Evolutionary conservation across 2,329 filamentous ascomycete genomes (phyloP).

Genomic region (Colletotrichum spinosum): DNA sequence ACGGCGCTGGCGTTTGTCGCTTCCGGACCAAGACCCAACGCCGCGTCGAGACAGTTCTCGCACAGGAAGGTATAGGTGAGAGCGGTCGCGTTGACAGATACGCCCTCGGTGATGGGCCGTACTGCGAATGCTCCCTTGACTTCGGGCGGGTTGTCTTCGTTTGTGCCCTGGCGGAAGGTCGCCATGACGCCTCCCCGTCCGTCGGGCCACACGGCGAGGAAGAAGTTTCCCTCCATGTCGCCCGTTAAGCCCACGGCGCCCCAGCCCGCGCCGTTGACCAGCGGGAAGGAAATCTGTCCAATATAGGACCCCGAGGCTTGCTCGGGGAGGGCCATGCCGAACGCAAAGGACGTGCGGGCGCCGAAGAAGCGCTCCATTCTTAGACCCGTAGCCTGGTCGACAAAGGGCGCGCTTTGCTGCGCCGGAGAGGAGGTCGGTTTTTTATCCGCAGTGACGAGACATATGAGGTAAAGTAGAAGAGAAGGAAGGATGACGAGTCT

Average conservation of each 20-base stretch:
- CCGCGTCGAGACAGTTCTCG: constrained; percentile 47
- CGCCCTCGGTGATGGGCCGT: constrained; percentile 54
- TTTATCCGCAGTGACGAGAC: constrained; percentile 19
- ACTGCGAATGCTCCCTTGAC: constrained; percentile 54
- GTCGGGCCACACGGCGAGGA: constrained; percentile 58
- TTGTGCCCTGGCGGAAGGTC: constrained; percentile 56
- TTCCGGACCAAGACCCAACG: constrained; percentile 44
- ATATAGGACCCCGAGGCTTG: constrained; percentile 55
- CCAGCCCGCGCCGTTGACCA: constrained; percentile 55
- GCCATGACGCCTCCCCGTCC: constrained; percentile 51
- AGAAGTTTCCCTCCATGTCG: constrained; percentile 57
- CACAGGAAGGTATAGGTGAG: constrained; percentile 61
- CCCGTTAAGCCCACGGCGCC: constrained; percentile 57
- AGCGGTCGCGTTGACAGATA: constrained; percentile 54
- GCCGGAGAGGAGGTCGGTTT: constrained; percentile 34
- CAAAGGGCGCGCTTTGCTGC: constrained; percentile 41
- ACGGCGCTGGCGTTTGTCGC: constrained; percentile 41
- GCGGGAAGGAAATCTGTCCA: constrained; percentile 57
- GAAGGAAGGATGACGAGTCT: not conserved
- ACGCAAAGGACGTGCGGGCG: constrained; percentile 50
- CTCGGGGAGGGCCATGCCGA: constrained; percentile 56
- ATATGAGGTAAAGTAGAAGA: constrained; percentile 5
- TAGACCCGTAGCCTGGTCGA: constrained; percentile 48
- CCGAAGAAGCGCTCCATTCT: constrained; percentile 53
- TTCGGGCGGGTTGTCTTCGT: constrained; percentile 57